Evolutionary conservation across 306 rosid genomes (phyloP), one percentile per base, ranked within the genome.

Genomic region (Myrica gale): DNA sequence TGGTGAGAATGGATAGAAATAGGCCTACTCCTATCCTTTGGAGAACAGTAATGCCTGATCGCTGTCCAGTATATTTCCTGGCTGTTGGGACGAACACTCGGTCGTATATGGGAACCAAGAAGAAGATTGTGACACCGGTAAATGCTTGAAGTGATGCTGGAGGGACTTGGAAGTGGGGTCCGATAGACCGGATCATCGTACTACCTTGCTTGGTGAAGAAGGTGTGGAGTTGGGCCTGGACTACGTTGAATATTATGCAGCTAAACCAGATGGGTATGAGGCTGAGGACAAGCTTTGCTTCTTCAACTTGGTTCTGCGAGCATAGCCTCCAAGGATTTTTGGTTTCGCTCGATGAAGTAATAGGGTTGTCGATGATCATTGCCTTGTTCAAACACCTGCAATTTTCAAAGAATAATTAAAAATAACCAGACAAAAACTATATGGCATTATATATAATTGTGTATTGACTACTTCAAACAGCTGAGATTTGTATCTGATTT

Each of bases 261-360:
- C 87, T 80, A 5, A 93, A 66, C 96, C 98, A 93, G 57, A 93
- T 69, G 43, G 96, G 98, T 43, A 93, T 81, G 6, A 93, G 77
- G 3, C 96, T 85, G 21, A 88, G 71, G 10, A 90, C 84, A 1
- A 85, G 85, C 86, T 90, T 93, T 48, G 81, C 95, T 84, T 93
- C 95, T 79, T 89, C 95, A 10, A 93, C 98, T 82, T 93, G 95
- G 6, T 74, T 83, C 26, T 83, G 75, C 23, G 93, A 82, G 84
- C 98, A 90, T 60, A 90, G 63, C 58, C 97, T 91, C 95, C 98
- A 93, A 1, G 88, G 98, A 2, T 90, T 80, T 66, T 86, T 84
- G 5, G 69, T 68, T 56, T 86, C 86, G 48, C 77, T 87, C 62
- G 83, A 69, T 2, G 79, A 68, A 69, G 90, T 96, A 4, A 52